Percentiles rank a stretch among this genome's conserved stretches.
These are phyloP conservation scores for Plicaturopsis crispa DNA, from an alignment of 768 basidiomycete species.

Conservation along the genomic window DNA sequence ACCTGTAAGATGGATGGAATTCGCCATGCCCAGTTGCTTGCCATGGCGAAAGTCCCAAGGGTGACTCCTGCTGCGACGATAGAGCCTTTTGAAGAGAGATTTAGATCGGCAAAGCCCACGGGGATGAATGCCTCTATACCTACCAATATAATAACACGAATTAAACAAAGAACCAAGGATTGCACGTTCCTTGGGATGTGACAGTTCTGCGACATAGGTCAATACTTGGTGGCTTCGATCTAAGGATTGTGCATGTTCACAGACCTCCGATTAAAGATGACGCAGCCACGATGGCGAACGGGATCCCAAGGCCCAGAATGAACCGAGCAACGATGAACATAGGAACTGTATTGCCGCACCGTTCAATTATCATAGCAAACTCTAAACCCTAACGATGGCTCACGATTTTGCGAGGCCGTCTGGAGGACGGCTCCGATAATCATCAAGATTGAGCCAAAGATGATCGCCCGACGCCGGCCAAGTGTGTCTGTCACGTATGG, in stretches of 20 bases:
- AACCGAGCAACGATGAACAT: constrained; percentile 54
- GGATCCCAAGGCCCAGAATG: constrained; percentile 51
- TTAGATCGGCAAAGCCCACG: not conserved
- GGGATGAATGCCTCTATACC: constrained; percentile 2
- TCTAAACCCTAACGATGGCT: constrained; percentile 9
- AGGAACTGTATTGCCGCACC: constrained; percentile 27
- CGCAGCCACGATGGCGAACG: constrained; percentile 56
- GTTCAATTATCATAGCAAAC: not conserved
- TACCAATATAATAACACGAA: constrained; percentile 53
- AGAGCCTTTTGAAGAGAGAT: constrained; percentile 30
- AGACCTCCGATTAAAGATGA: constrained; percentile 54
- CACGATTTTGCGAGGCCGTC: constrained; percentile 41
- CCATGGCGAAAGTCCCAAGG: constrained; percentile 56
- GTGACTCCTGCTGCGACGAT: constrained; percentile 55
- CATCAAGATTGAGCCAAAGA: constrained; percentile 44
- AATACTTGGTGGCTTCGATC: constrained; percentile 5
- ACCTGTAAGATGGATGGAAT: constrained; percentile 58
- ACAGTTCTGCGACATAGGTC: constrained; percentile 50
- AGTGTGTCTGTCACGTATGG: constrained; percentile 40
- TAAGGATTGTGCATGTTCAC: constrained; percentile 12
- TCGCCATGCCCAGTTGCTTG: constrained; percentile 59
- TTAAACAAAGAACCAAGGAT: constrained; percentile 58
- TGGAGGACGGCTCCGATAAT: constrained; percentile 39
- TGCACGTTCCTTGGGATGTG: constrained; percentile 65
- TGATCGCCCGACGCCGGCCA: constrained; percentile 45